phyloP scores from a whole-genome alignment of 169 alveolate genomes.

The Plasmodium reichenowi region DNA sequence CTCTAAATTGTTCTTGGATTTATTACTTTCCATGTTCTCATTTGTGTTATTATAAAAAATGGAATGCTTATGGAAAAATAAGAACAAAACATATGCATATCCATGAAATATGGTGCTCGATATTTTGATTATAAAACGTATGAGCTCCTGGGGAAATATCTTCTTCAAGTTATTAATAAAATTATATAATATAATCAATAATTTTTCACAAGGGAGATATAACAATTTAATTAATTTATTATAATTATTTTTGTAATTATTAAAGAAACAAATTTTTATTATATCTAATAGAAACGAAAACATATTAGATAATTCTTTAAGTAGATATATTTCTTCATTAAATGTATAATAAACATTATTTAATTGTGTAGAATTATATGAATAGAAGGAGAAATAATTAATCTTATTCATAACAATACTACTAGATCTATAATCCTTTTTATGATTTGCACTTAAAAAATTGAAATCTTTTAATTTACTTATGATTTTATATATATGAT shows the following conservation, averaged over 20 bases:
- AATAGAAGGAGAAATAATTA: conserved; percentile 55
- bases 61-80: conserved; percentile 43
- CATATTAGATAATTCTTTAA: conserved; percentile 44
- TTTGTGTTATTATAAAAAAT: conserved; percentile 14
- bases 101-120: conserved; percentile 60
- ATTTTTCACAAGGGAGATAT: conserved; percentile 38
- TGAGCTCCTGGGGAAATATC: conserved; percentile 45
- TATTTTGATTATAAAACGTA: conserved; percentile 43
- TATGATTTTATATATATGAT: conserved; percentile 30
- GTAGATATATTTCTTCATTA: conserved; percentile 53
- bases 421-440: conserved; percentile 12
- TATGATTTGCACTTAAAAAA: neutral
- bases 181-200: conserved; percentile 18
- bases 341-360: conserved; percentile 47
- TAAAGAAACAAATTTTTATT: conserved; percentile 51
- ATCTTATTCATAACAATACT: conserved; percentile 69
- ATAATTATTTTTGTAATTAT: conserved; percentile 63
- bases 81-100: conserved; percentile 44
- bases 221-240: conserved; percentile 50
- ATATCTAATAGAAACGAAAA: conserved; percentile 48
- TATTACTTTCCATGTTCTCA: neutral
- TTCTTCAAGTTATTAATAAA: conserved; percentile 15
- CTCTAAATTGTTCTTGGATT: neutral
- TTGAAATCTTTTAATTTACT: conserved; percentile 12
- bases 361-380: conserved; percentile 47